Base-by-base conservation (phyloP, 768 basidiomycete genomes). In the Phlebiopsis flavidoalba region DNA sequence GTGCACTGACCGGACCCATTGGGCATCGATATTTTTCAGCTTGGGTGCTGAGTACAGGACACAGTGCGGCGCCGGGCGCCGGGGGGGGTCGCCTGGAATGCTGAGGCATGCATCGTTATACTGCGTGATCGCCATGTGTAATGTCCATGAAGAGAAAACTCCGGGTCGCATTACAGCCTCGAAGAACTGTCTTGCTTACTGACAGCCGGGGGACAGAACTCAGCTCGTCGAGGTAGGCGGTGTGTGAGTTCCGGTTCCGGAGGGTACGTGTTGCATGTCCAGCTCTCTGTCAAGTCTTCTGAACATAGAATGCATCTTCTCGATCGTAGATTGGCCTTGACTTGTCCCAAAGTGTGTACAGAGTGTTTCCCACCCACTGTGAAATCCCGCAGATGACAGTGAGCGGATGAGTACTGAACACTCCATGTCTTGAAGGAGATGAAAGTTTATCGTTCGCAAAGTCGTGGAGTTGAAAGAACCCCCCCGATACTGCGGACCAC, bases 1-100 rank as follows among this genome's bases (percentile, higher is more conserved):
- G 90, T 89, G 67, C 89, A 91, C 94, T 96, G 26, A 98, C 93
- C 17, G n/a, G n/a, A n/a, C n/a, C n/a, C n/a, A n/a, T n/a, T n/a
- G n/a, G n/a, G n/a, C n/a, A n/a, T n/a, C n/a, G n/a, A n/a, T n/a
- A n/a, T n/a, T n/a, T n/a, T n/a, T n/a, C n/a, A n/a, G n/a, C n/a
- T n/a, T n/a, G n/a, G n/a, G n/a, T n/a, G 87, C 84, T 2, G 83
- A 69, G 72, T 93, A 94, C 26, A n/a, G 0, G 81, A 78, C 1
- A 80, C 73, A 79, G 78, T 26, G 78, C 65, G 84, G 83, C 37
- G 83, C 75, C 26, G 26, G n/a, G n/a, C n/a, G n/a, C n/a, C n/a
- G n/a, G 40, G 87, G 79, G 36, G 74, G 70, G 8, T 80, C 74
- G 1, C 83, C 85, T 54, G 85, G 87, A 43, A 86, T 77, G 15